Conservation (phyloP, 2,329 filamentous ascomycete species). For the Scytalidium sp. region DNA sequence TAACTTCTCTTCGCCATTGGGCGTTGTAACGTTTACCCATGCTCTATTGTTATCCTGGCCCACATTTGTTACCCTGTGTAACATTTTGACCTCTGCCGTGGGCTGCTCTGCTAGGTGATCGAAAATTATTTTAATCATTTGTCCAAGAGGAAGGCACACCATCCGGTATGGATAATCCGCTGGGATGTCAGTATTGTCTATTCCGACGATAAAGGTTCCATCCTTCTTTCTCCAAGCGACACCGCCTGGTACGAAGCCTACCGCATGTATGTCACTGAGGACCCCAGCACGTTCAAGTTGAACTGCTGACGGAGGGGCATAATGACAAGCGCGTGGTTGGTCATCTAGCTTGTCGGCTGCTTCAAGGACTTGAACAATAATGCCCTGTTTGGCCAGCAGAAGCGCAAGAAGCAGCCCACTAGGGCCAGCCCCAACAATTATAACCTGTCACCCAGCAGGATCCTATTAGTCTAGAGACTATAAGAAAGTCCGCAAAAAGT, state of each 20-base stretch:
- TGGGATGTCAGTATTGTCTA: slow-evolving; percentile 19
- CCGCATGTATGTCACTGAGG: slow-evolving; percentile 41
- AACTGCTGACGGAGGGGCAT: slow-evolving; percentile 52
- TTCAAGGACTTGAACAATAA: slow-evolving; percentile 53
- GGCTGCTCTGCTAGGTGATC: slow-evolving; percentile 31
- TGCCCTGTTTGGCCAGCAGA: slow-evolving; percentile 48
- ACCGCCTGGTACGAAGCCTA: slow-evolving; percentile 36
- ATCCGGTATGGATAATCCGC: slow-evolving; percentile 31
- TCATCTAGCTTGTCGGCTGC: slow-evolving; percentile 50
- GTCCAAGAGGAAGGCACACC: slow-evolving; percentile 38
- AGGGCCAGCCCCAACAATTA: slow-evolving; percentile 47
- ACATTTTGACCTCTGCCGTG: slow-evolving; percentile 38
- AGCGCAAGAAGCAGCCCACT: slow-evolving; percentile 45
- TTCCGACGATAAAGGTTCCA: slow-evolving; percentile 28
- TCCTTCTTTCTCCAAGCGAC: slow-evolving; percentile 42
- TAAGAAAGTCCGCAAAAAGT: too few relatives aligned
- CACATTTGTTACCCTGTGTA: slow-evolving; percentile 42
- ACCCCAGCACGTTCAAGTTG: slow-evolving; percentile 57
- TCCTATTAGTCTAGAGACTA: neutral
- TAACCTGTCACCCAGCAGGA: neutral
- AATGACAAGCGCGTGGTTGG: slow-evolving; percentile 60
- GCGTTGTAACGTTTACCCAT: slow-evolving; percentile 42
- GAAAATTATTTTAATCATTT: slow-evolving; percentile 36
- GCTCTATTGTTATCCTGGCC: slow-evolving; percentile 44
- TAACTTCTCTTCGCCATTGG: slow-evolving; percentile 31